Conservation (phyloP, 2,329 filamentous ascomycete species). For the Cladosporium sp. region DNA sequence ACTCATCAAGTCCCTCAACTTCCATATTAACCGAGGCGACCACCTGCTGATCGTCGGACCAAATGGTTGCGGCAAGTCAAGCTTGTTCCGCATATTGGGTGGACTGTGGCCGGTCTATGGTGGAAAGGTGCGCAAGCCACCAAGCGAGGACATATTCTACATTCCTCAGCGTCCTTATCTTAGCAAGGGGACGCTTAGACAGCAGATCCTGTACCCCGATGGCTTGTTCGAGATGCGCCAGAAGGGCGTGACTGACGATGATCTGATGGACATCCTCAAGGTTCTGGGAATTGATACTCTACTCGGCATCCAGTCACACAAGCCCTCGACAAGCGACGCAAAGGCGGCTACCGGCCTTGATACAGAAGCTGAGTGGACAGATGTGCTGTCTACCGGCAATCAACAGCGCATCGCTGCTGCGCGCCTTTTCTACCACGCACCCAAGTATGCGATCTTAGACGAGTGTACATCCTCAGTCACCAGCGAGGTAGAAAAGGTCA, state of each 20-base stretch:
- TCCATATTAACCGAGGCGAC: slow-evolving; percentile 81
- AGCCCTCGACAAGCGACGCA: slow-evolving; percentile 23
- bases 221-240: slow-evolving; percentile 82
- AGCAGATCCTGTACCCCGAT: slow-evolving; percentile 97
- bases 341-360: slow-evolving; percentile 67
- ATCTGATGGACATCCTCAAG: slow-evolving; percentile 74
- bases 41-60: slow-evolving; percentile 94
- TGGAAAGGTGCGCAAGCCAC: slow-evolving; percentile 86
- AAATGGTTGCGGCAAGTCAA: slow-evolving; percentile 96
- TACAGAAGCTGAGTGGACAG: slow-evolving; percentile 93
- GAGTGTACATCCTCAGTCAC: slow-evolving; percentile 97
- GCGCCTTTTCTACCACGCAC: slow-evolving; percentile 87
- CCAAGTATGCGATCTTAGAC: slow-evolving; percentile 92
- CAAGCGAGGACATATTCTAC: slow-evolving; percentile 94
- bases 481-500: slow-evolving; percentile 87
- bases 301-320: slow-evolving; percentile 65
- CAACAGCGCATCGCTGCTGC: slow-evolving; percentile 98
- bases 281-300: slow-evolving; percentile 82
- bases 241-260: slow-evolving; percentile 78
- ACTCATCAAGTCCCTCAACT: slow-evolving; percentile 80
- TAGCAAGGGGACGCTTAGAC: slow-evolving; percentile 84
- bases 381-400: slow-evolving; percentile 86
- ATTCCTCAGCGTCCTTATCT: slow-evolving; percentile 95
- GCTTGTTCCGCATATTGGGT: slow-evolving; percentile 91
- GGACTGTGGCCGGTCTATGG: slow-evolving; percentile 98